These are phyloP conservation scores for Sordariomycetes sp. DNA, from an alignment of 2,329 filamentous ascomycete genomes.

Conservation along the genomic window DNA sequence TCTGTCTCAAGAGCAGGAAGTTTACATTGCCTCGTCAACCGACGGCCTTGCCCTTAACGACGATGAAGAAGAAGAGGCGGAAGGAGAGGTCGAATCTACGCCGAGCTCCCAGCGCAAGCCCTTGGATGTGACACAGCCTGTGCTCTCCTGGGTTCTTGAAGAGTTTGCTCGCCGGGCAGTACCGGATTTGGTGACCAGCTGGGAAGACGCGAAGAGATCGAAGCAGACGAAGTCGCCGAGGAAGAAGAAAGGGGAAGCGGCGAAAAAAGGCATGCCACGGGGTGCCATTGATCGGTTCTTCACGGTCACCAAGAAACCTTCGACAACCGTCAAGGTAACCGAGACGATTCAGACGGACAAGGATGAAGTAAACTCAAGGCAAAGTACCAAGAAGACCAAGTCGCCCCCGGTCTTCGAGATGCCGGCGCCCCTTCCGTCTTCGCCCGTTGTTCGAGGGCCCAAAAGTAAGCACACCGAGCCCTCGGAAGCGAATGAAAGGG, in stretches of 20 bases:
- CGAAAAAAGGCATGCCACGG: slow-evolving; percentile 10
- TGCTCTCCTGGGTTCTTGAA: slow-evolving; percentile 34
- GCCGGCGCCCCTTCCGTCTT: slow-evolving; percentile 18
- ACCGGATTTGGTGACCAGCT: slow-evolving; percentile 14
- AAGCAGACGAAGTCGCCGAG: slow-evolving; percentile 14
- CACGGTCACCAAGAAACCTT: slow-evolving; percentile 24
- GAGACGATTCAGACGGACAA: neutral
- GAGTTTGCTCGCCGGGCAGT: slow-evolving; percentile 15
- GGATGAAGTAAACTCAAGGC: too few relatives aligned
- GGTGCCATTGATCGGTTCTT: slow-evolving; percentile 31
- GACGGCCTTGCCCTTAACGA: slow-evolving; percentile 51
- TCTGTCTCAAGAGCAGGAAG: slow-evolving; percentile 61
- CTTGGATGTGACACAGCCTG: slow-evolving; percentile 58
- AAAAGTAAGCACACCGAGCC: too few relatives aligned
- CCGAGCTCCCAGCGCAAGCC: slow-evolving; percentile 15
- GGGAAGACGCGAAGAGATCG: slow-evolving; percentile 13
- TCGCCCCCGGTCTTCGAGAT: too few relatives aligned
- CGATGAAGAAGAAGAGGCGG: slow-evolving; percentile 53
- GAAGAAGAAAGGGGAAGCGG: slow-evolving; percentile 16
- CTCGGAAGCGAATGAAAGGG: too few relatives aligned
- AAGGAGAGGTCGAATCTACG: slow-evolving; percentile 14
- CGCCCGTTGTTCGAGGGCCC: too few relatives aligned
- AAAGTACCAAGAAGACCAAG: too few relatives aligned
- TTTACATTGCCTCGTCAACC: slow-evolving; percentile 39
- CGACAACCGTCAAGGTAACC: neutral